Conservation (phyloP, 2,329 filamentous ascomycete species). For the Apiospora arundinis region DNA sequence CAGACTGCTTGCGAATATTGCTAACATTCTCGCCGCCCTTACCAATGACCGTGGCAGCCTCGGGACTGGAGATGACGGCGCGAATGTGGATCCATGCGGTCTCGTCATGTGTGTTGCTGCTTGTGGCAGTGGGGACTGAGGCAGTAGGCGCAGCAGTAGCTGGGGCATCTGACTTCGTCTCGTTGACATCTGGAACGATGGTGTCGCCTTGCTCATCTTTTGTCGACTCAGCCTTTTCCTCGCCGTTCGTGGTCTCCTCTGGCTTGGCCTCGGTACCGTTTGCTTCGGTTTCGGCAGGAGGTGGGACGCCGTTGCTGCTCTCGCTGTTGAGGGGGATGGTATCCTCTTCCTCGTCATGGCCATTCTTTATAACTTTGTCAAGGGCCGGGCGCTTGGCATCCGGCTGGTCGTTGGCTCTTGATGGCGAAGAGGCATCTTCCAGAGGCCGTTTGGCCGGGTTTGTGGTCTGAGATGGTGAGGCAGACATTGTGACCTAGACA, state of each 20-base stretch:
- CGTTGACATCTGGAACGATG: slow-evolving; percentile 68
- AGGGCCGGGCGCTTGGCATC: slow-evolving; percentile 96
- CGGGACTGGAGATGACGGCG: slow-evolving; percentile 94
- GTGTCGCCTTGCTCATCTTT: slow-evolving; percentile 72
- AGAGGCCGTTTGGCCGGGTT: slow-evolving; percentile 89
- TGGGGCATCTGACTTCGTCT: slow-evolving; percentile 56
- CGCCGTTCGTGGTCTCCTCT: slow-evolving; percentile 15
- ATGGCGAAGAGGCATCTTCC: slow-evolving; percentile 95
- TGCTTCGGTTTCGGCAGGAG: slow-evolving; percentile 55
- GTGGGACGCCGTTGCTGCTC: slow-evolving; percentile 46
- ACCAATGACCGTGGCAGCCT: slow-evolving; percentile 96
- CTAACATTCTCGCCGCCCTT: slow-evolving; percentile 99
- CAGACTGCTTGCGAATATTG: slow-evolving; percentile 92
- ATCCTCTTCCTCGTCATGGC: slow-evolving; percentile 52
- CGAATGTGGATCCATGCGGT: slow-evolving; percentile 96
- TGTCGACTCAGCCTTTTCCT: slow-evolving; percentile 14
- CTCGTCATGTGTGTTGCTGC: slow-evolving; percentile 77
- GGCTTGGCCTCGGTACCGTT: slow-evolving; percentile 43
- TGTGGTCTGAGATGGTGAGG: slow-evolving; percentile 69
- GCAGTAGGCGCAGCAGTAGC: slow-evolving; percentile 45
- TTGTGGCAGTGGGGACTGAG: slow-evolving; percentile 45
- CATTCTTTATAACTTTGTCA: slow-evolving; percentile 84
- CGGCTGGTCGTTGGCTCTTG: slow-evolving; percentile 87
- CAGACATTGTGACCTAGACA: slow-evolving; percentile 70
- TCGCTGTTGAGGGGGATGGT: slow-evolving; percentile 50